Percentiles rank a stretch among this genome's conserved stretches.
Evolutionary conservation across 1,139 yeast species (phyloP).

Genomic region (Saccharomycopsis crataegensis): DNA sequence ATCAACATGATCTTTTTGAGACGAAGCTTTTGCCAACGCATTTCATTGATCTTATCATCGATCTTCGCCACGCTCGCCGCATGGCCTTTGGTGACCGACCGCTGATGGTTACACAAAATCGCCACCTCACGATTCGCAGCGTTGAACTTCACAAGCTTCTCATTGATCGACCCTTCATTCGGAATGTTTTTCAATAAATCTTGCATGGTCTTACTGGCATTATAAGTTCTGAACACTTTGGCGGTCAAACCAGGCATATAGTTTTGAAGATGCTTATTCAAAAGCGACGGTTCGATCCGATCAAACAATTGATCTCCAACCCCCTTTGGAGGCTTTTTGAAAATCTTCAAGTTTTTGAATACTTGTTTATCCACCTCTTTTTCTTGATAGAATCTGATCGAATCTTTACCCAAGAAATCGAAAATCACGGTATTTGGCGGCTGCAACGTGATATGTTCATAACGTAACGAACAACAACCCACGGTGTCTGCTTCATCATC

Average conservation of each 20-base stretch:
- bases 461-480: constrained; percentile 92
- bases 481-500: constrained; percentile 98
- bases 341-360: constrained; percentile 77
- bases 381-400: constrained; percentile 86
- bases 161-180: constrained; percentile 80
- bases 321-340: constrained; percentile 79
- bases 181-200: constrained; percentile 79
- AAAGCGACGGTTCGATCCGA: constrained; percentile 71
- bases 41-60: constrained; percentile 66
- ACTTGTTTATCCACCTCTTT: constrained; percentile 87
- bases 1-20: constrained; percentile 62
- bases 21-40: constrained; percentile 78
- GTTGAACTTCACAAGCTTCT: constrained; percentile 79
- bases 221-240: constrained; percentile 94
- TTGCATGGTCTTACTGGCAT: constrained; percentile 96
- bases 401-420: constrained; percentile 94
- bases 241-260: constrained; percentile 95
- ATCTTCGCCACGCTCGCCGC: constrained; percentile 75
- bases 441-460: constrained; percentile 76
- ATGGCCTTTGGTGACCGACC: constrained; percentile 82
- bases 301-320: constrained; percentile 93
- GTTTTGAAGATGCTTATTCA: constrained; percentile 80
- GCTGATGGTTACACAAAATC: constrained; percentile 93
- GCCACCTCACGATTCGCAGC: constrained; percentile 97
- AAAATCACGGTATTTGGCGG: constrained; percentile 88